These are phyloP conservation scores for Aspergillus hancockii DNA, from an alignment of 495 filamentous ascomycete species.

Conservation along the genomic window DNA sequence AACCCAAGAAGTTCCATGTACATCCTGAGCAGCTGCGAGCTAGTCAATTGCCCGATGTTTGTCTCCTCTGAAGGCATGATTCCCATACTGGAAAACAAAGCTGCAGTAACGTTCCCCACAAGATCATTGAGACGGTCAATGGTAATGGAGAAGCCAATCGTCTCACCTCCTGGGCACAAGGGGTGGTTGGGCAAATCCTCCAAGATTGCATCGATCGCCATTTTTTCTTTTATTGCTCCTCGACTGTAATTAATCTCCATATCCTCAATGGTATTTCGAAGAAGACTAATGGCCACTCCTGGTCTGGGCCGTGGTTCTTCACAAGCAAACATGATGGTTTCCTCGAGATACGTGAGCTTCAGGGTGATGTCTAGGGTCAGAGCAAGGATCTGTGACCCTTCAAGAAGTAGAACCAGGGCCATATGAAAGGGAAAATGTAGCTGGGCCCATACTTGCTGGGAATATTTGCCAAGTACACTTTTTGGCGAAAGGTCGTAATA, in stretches of 20 bases:
- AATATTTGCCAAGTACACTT: conserved; percentile 48
- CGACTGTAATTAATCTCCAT: conserved; percentile 46
- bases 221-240: conserved; percentile 35
- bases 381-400: conserved; percentile 51
- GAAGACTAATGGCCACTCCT: conserved; percentile 29
- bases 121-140: conserved; percentile 32
- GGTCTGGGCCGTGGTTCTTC: conserved; percentile 38
- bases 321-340: conserved; percentile 43
- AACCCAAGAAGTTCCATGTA: conserved; percentile 44
- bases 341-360: conserved; percentile 40
- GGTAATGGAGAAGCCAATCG: conserved; percentile 24
- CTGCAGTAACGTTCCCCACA: conserved; percentile 44
- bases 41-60: conserved; percentile 31
- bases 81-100: conserved; percentile 45
- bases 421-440: conserved; percentile 73
- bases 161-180: conserved; percentile 27
- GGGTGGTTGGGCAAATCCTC: conserved; percentile 33
- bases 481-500: conserved; percentile 64
- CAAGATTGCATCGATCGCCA: conserved; percentile 34
- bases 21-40: conserved; percentile 35
- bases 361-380: conserved; percentile 42
- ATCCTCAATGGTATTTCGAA: conserved; percentile 40
- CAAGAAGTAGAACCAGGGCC: conserved; percentile 61
- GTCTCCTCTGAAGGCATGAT: conserved; percentile 34
- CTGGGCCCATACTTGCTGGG: conserved; percentile 64